Evolutionary conservation across 331 rosid species (phyloP).

Genomic region (Saraca asoca): DNA sequence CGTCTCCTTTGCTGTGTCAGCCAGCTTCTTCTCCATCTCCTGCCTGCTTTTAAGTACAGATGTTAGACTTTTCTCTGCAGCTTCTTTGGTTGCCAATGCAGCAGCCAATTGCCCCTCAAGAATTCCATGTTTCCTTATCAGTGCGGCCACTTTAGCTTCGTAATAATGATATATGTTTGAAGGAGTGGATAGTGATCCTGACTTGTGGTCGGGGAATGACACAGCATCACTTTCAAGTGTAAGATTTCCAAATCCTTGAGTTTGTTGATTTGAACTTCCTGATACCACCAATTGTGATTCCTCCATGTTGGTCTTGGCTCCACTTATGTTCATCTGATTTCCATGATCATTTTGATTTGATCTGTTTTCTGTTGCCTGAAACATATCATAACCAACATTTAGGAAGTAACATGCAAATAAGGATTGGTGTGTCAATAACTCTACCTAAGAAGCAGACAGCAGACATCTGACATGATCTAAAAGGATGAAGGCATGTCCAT

Average conservation of each 20-base stretch:
- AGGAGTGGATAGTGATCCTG: slow-evolving; percentile 57
- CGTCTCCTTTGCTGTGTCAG: slow-evolving; percentile 59
- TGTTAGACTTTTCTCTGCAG: slow-evolving; percentile 69
- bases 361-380: slow-evolving; percentile 65
- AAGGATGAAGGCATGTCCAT: too few species aligned
- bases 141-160: slow-evolving; percentile 66
- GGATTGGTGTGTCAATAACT: too few species aligned
- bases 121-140: slow-evolving; percentile 75
- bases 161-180: slow-evolving; percentile 66
- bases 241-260: slow-evolving; percentile 56
- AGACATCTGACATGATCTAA: too few species aligned
- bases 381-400: slow-evolving; percentile 15
- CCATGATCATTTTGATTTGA: slow-evolving; percentile 44
- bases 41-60: slow-evolving; percentile 69
- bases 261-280: slow-evolving; percentile 56
- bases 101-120: slow-evolving; percentile 88
- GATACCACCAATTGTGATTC: slow-evolving; percentile 46
- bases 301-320: slow-evolving; percentile 54
- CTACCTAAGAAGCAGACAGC: too few species aligned
- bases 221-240: slow-evolving; percentile 44
- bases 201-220: slow-evolving; percentile 55
- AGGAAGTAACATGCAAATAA: too few species aligned
- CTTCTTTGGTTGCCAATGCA: slow-evolving; percentile 67
- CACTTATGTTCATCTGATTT: slow-evolving; percentile 44
- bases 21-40: slow-evolving; percentile 73